These are phyloP conservation scores for Penicillium decumbens DNA, from an alignment of 2,329 filamentous ascomycete species.

Conservation along the genomic window DNA sequence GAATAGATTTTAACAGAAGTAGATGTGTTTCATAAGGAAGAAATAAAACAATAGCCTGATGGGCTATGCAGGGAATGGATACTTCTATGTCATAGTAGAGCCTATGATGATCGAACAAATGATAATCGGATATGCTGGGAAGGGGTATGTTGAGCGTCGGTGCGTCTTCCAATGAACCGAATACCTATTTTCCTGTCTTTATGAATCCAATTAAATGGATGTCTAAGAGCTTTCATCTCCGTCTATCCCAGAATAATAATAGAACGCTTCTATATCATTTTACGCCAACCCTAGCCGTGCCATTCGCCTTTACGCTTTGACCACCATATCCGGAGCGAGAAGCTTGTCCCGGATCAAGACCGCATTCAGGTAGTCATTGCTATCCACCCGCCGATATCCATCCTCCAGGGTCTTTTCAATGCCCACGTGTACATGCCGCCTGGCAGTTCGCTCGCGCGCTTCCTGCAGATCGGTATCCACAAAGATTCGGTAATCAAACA, in stretches of 20 bases:
- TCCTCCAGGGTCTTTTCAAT: conserved; percentile 40
- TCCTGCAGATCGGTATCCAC: conserved; percentile 38
- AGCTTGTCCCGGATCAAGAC: conserved; percentile 25
- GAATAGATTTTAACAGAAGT: conserved; percentile 6
- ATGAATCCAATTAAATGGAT: too few relatives aligned
- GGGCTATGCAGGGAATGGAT: neutral
- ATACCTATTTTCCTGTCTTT: too few relatives aligned
- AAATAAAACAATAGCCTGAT: conserved; percentile 39
- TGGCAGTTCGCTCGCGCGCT: conserved; percentile 38
- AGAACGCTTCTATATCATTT: too few relatives aligned
- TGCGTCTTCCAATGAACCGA: too few relatives aligned
- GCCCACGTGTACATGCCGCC: conserved; percentile 38
- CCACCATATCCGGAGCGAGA: conserved; percentile 26
- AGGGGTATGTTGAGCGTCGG: too few relatives aligned
- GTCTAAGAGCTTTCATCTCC: too few relatives aligned
- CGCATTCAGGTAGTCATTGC: conserved; percentile 40
- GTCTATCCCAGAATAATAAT: too few relatives aligned
- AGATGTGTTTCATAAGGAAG: conserved; percentile 47
- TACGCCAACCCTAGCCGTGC: neutral
- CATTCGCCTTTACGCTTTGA: conserved; percentile 19
- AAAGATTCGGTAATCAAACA: conserved; percentile 44
- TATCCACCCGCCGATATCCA: conserved; percentile 35
- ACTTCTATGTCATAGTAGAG: neutral
- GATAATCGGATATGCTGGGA: too few relatives aligned
- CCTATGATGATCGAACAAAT: too few relatives aligned